These are phyloP conservation scores for Fusarium napiforme DNA, from an alignment of 2,329 filamentous ascomycete species.

Conservation along the genomic window DNA sequence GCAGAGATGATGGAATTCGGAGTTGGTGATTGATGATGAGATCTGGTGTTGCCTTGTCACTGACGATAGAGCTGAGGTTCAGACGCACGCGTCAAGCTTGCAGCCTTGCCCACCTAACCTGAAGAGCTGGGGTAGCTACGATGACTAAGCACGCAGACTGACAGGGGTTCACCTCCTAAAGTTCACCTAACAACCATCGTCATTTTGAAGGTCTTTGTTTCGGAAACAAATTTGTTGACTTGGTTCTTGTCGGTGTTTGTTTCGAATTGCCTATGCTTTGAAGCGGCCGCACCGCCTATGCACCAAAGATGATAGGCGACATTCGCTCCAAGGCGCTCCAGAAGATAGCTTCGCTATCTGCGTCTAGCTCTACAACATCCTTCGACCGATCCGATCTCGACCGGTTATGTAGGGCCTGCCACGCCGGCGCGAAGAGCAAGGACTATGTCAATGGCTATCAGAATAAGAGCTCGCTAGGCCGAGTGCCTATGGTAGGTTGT, in stretches of 20 bases:
- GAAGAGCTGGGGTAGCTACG: conserved; percentile 49
- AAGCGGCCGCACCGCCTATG: background rate
- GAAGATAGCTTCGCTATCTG: conserved; percentile 73
- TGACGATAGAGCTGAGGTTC: conserved; percentile 45
- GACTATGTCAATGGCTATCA: conserved; percentile 61
- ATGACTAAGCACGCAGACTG: conserved; percentile 54
- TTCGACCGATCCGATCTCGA: conserved; percentile 73
- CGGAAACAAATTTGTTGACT: conserved; percentile 34
- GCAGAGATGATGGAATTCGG: conserved; percentile 11
- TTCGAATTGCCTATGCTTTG: conserved; percentile 5
- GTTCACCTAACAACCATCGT: conserved; percentile 31
- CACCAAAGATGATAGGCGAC: conserved; percentile 60
- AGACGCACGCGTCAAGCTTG: conserved; percentile 59
- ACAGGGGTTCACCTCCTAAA: conserved; percentile 43
- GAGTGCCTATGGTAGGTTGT: conserved; percentile 68
- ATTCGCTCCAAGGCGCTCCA: conserved; percentile 72
- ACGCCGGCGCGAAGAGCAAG: conserved; percentile 56
- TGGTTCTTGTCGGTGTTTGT: conserved; percentile 16
- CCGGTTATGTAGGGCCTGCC: conserved; percentile 68
- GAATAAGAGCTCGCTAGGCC: conserved; percentile 59
- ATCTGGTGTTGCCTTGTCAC: conserved; percentile 38
- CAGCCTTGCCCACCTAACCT: conserved; percentile 58
- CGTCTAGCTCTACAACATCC: conserved; percentile 62
- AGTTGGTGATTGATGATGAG: conserved; percentile 23
- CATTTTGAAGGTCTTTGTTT: conserved; percentile 32